Base-by-base conservation (phyloP, 805 yeast species). In the Nakazawaea ernobii region DNA sequence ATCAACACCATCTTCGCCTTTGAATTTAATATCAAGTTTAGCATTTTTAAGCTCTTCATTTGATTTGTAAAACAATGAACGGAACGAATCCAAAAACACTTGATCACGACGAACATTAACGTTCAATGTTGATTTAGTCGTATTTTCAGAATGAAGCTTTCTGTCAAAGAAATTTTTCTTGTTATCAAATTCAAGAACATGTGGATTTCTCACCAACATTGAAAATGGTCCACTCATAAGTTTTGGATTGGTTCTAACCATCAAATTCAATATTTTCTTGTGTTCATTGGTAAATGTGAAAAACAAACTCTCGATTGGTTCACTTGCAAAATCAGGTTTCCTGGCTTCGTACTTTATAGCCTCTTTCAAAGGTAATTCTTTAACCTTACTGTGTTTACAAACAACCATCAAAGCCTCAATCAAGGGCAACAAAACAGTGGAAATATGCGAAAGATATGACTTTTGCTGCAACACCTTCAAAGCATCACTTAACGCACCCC, bases 141-240 rank as follows among this genome's bases (percentile, higher is more conserved):
- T 59, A 28, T 68, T 64, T 26, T 69, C 71, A 29, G 69, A 61
- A 55, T 86, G 91, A 13, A 94, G 60, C 55, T 82, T 80, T 42
- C 92, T 76, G 54, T 81, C 86, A 60, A 94, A 92, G 65, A 83
- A 90, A 55, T 82, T 82, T 59, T 87, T 78, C 67, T 95, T 94
- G 68, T 91, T 94, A 65, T 94, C 98, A 68, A 94, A 94, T 57
- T 94, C 98, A 53, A 94, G 69, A 2, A 91, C 92, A 59, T 82
- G 82, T 7, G 97, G 94, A 60, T 89, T 92, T 56, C 84, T 76
- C 13, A 94, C 92, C 55, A 94, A 71, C 73, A 90, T 82, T 1
- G 96, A 80, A 60, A 94, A 90, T 13, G 98, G 95, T 0, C 99
- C 99, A 63, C 92, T 85, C 96, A 92, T 87, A 55, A 94, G 72